Evolutionary conservation across 352 stramenopile species (phyloP), one percentile per base, ranked within the genome.

Genomic region (Pythium biforme): DNA sequence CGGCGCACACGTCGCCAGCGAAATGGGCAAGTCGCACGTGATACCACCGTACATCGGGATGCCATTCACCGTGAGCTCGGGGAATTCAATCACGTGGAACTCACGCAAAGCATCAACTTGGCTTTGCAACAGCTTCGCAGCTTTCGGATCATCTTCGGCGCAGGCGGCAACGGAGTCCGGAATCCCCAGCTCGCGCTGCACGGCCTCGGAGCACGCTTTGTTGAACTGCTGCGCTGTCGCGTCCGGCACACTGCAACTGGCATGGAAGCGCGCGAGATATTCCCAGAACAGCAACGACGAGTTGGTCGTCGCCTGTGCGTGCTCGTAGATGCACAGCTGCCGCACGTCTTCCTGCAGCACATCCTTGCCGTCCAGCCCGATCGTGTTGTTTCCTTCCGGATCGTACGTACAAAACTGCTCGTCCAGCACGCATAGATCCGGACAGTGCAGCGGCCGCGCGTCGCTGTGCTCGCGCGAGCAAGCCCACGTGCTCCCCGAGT

Each of bases 391-490:
- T 23, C 53, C 25, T 40, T 79, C 72, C 1, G 72, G 72, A 23
- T 79, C 72, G 51, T 66, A 75, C 20, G 72, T 67, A 47, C 72
- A 79, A 34, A 62, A 75, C 27, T 54, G 52, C 25, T 60, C 41
- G 37, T 68, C 34, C 33, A 52, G 70, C 15, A 76, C 26, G 23
- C 69, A 76, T 20, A 75, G 52, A 25, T 71, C 45, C 17, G 57
- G 50, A 33, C 69, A 76, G 15, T 63, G 34, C 3, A 20, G 47
- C 1, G 59, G 46, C 20, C 34, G n/a, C 1, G 51, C 37, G 34
- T 59, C 31, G 15, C 55, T 31, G 20, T 34, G 37, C 0, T 39
- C 25, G 20, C 22, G 27, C 4, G 41, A 48, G 43, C 69, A 75
- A 12, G 64, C 69, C 69, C 69, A 75, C 10, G 46, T 34, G 29